A percentile compares a stretch with the other conserved stretches of the same genome.
Evolutionary conservation across 2,329 filamentous ascomycete species (phyloP).

Genomic region (Talaromyces funiculosus): DNA sequence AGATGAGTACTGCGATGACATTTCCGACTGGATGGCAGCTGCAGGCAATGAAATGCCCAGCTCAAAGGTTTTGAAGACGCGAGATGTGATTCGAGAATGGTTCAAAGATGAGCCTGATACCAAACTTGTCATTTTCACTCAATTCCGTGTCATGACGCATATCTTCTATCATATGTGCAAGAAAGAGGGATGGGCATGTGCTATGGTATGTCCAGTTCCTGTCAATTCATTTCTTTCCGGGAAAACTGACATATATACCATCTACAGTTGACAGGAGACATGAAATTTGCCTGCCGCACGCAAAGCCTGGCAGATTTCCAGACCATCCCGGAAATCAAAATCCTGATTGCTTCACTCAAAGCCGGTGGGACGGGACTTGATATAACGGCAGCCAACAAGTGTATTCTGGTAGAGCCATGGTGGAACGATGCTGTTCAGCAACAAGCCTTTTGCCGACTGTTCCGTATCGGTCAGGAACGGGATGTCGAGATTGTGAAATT

Average conservation of each 20-base stretch:
- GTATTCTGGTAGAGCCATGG: slow-evolving; percentile 53
- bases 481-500: slow-evolving; percentile 56
- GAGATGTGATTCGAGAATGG: slow-evolving; percentile 34
- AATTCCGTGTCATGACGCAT: slow-evolving; percentile 51
- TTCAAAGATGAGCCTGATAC: slow-evolving; percentile 39
- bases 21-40: slow-evolving; percentile 24
- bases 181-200: slow-evolving; percentile 40
- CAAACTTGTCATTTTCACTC: slow-evolving; percentile 58
- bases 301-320: slow-evolving; percentile 45
- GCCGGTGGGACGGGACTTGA: slow-evolving; percentile 56
- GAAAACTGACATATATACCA: not conserved
- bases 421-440: slow-evolving; percentile 59
- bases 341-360: slow-evolving; percentile 53
- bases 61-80: slow-evolving; percentile 37
- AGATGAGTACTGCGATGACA: slow-evolving; percentile 17
- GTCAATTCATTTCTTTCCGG: not conserved
- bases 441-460: slow-evolving; percentile 57
- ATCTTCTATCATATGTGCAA: slow-evolving; percentile 49
- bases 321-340: slow-evolving; percentile 30
- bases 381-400: slow-evolving; percentile 55
- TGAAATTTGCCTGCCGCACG: slow-evolving; percentile 41
- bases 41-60: slow-evolving; percentile 27
- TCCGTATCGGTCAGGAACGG: slow-evolving; percentile 59
- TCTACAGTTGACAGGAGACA: slow-evolving; percentile 36
- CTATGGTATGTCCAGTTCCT: not conserved